Conservation (phyloP, 78 protist species). For the Corallochytrium limacisporum region DNA sequence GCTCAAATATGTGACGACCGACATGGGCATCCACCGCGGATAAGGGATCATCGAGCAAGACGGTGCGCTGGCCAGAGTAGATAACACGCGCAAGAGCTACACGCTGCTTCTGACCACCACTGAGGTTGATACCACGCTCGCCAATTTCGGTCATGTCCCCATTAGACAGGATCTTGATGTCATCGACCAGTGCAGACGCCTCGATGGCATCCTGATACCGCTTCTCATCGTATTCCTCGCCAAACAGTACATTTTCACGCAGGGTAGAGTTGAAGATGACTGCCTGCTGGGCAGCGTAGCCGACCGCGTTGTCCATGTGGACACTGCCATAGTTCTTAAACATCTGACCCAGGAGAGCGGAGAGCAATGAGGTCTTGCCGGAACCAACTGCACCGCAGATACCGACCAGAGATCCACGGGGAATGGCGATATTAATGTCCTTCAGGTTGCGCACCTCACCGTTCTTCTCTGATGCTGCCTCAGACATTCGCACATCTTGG, state of each 20-base stretch:
- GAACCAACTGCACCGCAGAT: conserved; percentile 44
- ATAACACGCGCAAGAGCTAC: conserved; percentile 83
- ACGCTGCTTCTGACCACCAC: conserved; percentile 56
- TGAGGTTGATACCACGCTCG: conserved; percentile 69
- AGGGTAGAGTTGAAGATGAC: conserved; percentile 73
- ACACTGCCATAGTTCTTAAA: background rate
- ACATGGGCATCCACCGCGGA: conserved; percentile 75
- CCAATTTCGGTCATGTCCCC: conserved; percentile 85
- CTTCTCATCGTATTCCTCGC: conserved; percentile 12
- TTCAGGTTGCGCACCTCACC: no score
- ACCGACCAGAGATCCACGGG: background rate
- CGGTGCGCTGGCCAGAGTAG: conserved; percentile 23
- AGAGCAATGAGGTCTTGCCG: conserved; percentile 59
- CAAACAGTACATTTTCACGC: conserved; percentile 71
- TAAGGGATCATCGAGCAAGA: conserved; percentile 63
- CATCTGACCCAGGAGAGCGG: conserved; percentile 55
- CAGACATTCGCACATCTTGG: no score
- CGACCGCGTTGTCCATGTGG: conserved; percentile 30
- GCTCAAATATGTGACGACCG: conserved; percentile 17
- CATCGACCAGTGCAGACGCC: background rate
- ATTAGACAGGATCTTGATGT: conserved; percentile 22
- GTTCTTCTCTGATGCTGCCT: no score
- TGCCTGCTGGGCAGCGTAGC: conserved; percentile 75
- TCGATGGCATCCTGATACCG: background rate
- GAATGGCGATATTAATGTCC: background rate